phyloP scores from a whole-genome alignment of 352 stramenopile genomes.

The Globisporangium iwayamae region DNA sequence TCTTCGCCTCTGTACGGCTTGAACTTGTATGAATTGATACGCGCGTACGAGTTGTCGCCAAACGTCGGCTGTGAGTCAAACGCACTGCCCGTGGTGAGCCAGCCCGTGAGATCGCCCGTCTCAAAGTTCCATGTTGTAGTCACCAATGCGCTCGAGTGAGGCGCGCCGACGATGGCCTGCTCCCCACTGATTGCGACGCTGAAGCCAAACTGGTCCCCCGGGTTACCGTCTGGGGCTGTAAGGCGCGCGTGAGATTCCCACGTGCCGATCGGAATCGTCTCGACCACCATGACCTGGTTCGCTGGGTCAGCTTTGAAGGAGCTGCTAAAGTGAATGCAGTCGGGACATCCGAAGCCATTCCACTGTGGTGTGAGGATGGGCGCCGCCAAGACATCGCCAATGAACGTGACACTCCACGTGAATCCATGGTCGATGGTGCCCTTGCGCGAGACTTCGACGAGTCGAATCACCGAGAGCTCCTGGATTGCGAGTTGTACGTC shows the following conservation, averaged over 20 bases:
- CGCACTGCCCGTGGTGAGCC: conserved; percentile 89
- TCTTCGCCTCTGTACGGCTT: conserved; percentile 26
- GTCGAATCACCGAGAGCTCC: conserved; percentile 63
- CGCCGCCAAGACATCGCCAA: conserved; percentile 64
- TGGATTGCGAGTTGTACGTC: conserved; percentile 84
- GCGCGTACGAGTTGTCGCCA: conserved; percentile 91
- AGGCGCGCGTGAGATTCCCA: conserved; percentile 68
- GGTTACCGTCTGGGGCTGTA: conserved; percentile 61
- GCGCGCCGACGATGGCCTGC: conserved; percentile 71
- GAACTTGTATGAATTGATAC: conserved; percentile 70
- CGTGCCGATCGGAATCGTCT: conserved; percentile 45
- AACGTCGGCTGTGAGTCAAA: conserved; percentile 95
- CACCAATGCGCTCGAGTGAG: conserved; percentile 58
- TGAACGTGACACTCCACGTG: conserved; percentile 79
- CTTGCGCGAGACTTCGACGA: conserved; percentile 76
- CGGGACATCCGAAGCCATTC: conserved; percentile 53
- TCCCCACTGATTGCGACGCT: conserved; percentile 76
- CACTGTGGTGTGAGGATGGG: conserved; percentile 62
- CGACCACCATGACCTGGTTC: conserved; percentile 50
- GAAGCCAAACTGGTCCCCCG: conserved; percentile 70
- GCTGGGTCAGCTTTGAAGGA: conserved; percentile 46
- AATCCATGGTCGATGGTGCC: conserved; percentile 78
- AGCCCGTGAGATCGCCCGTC: conserved; percentile 93
- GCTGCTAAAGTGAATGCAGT: conserved; percentile 77
- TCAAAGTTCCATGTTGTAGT: conserved; percentile 97